Evolutionary conservation across 2,329 filamentous ascomycete genomes (phyloP), one percentile per base, ranked within the genome.

Genomic region (Penicillium sp.): DNA sequence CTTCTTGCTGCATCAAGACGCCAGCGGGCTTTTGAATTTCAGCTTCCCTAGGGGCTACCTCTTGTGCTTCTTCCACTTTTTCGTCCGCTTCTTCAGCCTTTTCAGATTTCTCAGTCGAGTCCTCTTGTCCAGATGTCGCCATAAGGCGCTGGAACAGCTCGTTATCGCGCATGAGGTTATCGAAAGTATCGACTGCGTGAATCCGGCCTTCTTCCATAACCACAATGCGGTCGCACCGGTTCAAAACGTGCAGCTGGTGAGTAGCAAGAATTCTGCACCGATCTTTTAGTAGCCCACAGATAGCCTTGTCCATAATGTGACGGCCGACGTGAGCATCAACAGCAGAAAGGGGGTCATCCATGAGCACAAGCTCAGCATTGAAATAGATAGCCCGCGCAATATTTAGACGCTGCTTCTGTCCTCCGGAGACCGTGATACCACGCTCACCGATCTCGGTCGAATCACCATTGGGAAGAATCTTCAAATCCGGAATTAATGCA

Each of bases 321-420:
- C 82, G 79, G 11, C 85, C 85, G 22, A 87, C 85, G 64, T 87
- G 85, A 6, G 78, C 77, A 66, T 80, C 78, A 8, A 80, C 77
- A 21, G 78, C 78, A 5, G 84, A 87, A 8, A 88, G 72, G 1
- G 85, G 85, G 63, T 88, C 85, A 62, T 88, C 85, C 81, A 87
- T 84, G 13, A 87, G 76, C 2, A 87, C 75, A 48, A 87, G 81
- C 59, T 86, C 84, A 1, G 84, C 81, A 60, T 87, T 76, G 69
- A 86, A 87, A 67, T 87, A 88, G 53, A 88, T 87, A 1, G 85
- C 85, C 53, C 95, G 85, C 19, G 95, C 95, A 68, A 98, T 97
- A 70, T 97, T 98, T 64, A 97, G 80, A 11, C 95, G 86, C 73
- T 97, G 93, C 74, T 97, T 97, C 74, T 98, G 93, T 1, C 93